Conservation (phyloP, 306 rosid genomes). For the Acacia crassicarpa region DNA sequence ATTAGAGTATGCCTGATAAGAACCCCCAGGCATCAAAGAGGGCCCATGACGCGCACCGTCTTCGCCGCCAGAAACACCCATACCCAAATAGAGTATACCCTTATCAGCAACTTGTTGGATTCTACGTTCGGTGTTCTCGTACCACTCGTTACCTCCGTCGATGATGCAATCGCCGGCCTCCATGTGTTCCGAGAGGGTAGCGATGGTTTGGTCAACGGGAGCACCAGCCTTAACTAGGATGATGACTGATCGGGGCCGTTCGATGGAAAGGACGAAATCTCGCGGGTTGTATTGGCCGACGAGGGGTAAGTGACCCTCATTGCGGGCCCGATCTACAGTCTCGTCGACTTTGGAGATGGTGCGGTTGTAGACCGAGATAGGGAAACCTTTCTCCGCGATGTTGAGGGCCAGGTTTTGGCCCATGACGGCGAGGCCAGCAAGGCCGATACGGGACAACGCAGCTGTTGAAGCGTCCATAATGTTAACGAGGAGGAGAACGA, state of each 20-base stretch:
- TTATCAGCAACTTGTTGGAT: constrained; percentile 35
- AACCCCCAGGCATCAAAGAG: constrained; percentile 90
- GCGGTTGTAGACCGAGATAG: constrained; percentile 96
- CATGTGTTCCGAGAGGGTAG: constrained; percentile 66
- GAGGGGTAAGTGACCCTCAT: constrained; percentile 72
- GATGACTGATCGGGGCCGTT: constrained; percentile 86
- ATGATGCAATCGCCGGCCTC: constrained; percentile 88
- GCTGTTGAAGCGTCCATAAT: constrained; percentile 69
- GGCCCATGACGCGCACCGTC: constrained; percentile 94
- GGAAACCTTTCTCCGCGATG: constrained; percentile 94
- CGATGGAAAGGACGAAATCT: constrained; percentile 79
- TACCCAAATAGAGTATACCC: constrained; percentile 78
- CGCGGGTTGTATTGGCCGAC: constrained; percentile 72
- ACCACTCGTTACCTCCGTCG: constrained; percentile 98
- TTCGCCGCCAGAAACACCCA: constrained; percentile 97
- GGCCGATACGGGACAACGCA: constrained; percentile 84
- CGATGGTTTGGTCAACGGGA: constrained; percentile 89
- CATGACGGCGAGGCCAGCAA: constrained; percentile 94
- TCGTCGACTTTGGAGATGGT: constrained; percentile 84
- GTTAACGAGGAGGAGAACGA: not conserved
- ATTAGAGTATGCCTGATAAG: constrained; percentile 57
- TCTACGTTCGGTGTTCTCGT: constrained; percentile 81
- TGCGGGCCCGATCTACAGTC: constrained; percentile 73
- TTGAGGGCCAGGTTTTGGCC: constrained; percentile 97
- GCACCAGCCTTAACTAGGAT: constrained; percentile 94